Percentiles rank a stretch among this genome's conserved stretches.
These are phyloP conservation scores for Neurospora pannonica DNA, from an alignment of 495 filamentous ascomycete species.

Conservation along the genomic window DNA sequence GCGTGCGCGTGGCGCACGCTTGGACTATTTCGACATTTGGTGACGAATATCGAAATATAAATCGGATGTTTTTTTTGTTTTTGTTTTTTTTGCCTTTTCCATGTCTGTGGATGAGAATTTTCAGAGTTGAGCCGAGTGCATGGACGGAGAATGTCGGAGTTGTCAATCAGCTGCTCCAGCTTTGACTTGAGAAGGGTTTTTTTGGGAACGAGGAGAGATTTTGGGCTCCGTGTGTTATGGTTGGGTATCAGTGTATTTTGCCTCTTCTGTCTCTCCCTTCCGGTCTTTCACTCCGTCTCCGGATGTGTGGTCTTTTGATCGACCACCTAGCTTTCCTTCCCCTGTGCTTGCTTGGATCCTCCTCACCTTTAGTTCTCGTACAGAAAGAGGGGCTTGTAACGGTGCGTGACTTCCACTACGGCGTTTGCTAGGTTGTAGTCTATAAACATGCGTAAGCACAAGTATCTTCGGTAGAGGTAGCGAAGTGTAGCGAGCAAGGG, in stretches of 20 bases:
- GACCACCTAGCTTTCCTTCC: too few relatives aligned
- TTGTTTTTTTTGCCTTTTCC: not conserved
- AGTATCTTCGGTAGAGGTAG: not conserved
- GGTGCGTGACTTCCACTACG: conserved; percentile 83
- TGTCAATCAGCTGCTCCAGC: too few relatives aligned
- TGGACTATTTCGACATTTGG: not conserved
- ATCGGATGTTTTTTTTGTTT: not conserved
- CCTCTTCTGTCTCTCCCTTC: not conserved
- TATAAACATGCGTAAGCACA: conserved; percentile 19
- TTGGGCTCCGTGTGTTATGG: not conserved
- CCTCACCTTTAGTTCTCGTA: conserved; percentile 26
- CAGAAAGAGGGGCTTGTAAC: conserved; percentile 57
- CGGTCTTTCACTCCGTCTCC: too few relatives aligned
- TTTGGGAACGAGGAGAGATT: not conserved
- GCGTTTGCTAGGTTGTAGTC: conserved; percentile 74
- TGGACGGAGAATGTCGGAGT: not conserved
- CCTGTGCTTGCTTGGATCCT: too few relatives aligned
- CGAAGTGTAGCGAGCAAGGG: conserved; percentile 3
- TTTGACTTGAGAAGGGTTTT: too few relatives aligned
- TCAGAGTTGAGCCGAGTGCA: not conserved
- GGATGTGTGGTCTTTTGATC: too few relatives aligned
- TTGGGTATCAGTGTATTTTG: not conserved
- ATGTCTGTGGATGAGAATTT: not conserved
- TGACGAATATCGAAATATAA: not conserved
- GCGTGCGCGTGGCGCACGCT: not conserved